These are phyloP conservation scores for Colletotrichum echinochloae DNA, from an alignment of 2,329 filamentous ascomycete species.

Conservation along the genomic window DNA sequence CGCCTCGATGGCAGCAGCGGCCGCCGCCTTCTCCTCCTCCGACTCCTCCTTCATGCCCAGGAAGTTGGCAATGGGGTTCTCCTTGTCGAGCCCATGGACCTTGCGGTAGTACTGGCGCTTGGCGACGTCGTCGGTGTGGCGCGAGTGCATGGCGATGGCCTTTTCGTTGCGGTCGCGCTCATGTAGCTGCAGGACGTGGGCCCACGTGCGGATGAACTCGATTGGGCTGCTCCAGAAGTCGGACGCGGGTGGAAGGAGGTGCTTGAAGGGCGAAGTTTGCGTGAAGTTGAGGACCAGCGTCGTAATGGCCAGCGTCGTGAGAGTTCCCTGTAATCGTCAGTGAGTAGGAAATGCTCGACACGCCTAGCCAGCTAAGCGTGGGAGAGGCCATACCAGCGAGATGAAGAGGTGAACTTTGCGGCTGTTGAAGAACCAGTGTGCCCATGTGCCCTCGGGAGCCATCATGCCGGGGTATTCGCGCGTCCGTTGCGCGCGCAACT, in stretches of 20 bases:
- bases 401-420: slow-evolving; percentile 83
- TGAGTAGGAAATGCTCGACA: neutral
- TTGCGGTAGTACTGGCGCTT: slow-evolving; percentile 89
- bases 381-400: slow-evolving; percentile 73
- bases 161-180: slow-evolving; percentile 76
- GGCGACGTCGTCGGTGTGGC: slow-evolving; percentile 84
- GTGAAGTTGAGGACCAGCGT: slow-evolving; percentile 86
- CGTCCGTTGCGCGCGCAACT: slow-evolving; percentile 73
- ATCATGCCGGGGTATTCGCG: slow-evolving; percentile 91
- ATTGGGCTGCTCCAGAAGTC: slow-evolving; percentile 78
- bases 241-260: slow-evolving; percentile 79
- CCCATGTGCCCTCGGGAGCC: slow-evolving; percentile 83
- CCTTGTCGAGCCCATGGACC: slow-evolving; percentile 82
- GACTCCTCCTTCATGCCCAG: slow-evolving; percentile 52
- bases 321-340: slow-evolving; percentile 64
- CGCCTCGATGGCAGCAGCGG: slow-evolving; percentile 47
- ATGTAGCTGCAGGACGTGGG: slow-evolving; percentile 82
- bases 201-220: slow-evolving; percentile 71
- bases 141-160: slow-evolving; percentile 78
- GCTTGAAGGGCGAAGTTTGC: slow-evolving; percentile 79
- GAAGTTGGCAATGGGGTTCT: slow-evolving; percentile 64
- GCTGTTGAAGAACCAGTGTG: slow-evolving; percentile 87
- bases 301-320: slow-evolving; percentile 75
- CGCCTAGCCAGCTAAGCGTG: neutral
- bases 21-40: slow-evolving; percentile 48